Base-by-base conservation (phyloP, 179 eudicot genomes). In the Heliamphora pulchella region DNA sequence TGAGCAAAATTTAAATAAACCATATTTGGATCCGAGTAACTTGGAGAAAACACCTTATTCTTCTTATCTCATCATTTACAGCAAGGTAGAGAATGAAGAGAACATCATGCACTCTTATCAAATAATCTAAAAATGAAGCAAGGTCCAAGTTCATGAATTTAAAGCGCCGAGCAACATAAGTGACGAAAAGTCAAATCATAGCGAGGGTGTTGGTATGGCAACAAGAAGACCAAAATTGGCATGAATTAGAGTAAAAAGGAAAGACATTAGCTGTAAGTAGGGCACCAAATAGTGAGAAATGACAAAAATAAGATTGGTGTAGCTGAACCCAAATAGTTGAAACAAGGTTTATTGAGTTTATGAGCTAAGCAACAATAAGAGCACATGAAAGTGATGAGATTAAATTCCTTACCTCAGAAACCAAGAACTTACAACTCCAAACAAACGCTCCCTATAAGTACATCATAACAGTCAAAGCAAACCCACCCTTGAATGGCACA, bases 391-490 rank as follows among this genome's bases (percentile, higher is more conserved):
- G 4, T 76, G 57, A 6, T 76, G 51, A 62, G 70, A 77, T 22
- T 61, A 58, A 74, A 31, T 43, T 50, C 44, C 82, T 73, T 86
- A 95, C 98, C 97, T 95, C 98, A 72, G 97, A 80, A 84, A 95
- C 92, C 84, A 95, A 87, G 76, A 97, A 94, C 84, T 89, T 93
- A 83, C 91, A 87, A 85, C 95, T 93, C 98, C 98, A 95, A 84
- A 95, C 80, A 84, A 87, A 95, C 59, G 98, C 98, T 83, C 98
- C 98, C 98, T 95, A 89, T 15, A 83, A 77, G 55, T 74, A 50
- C 55, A 80, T 75, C 70, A 71, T 78, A 8, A 78, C 55, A 68
- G 75, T 51, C 82, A 57, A 68, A 68, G 68, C 47, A 54, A 47
- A 15, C 13, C 55, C 47, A 59, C 59, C 66, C 59, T 53, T 22